Percentiles rank a stretch among this genome's conserved stretches.
These are phyloP conservation scores for Dioscorea alata DNA, from an alignment of 106 monocot species.

Conservation along the genomic window DNA sequence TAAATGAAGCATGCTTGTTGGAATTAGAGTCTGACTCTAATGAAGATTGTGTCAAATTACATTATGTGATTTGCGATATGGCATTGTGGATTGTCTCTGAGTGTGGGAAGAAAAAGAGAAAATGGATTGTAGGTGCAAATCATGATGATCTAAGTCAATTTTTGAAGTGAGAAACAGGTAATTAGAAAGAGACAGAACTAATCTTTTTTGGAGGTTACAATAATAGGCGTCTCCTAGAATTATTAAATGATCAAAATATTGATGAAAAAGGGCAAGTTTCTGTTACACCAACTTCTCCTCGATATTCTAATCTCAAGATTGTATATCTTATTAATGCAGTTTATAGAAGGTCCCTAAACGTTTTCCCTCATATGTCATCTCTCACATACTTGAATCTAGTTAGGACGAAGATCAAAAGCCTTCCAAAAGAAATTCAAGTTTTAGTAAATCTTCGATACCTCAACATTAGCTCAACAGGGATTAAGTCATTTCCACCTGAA, in stretches of 20 bases:
- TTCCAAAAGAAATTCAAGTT: no score
- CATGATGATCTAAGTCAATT: no score
- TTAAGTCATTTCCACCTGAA: conserved; percentile 8
- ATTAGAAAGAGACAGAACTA: no score
- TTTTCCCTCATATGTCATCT: background rate
- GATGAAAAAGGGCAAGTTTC: background rate
- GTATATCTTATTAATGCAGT: no score
- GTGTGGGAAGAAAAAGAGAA: conserved; percentile 1
- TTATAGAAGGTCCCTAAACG: no score
- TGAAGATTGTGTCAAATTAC: conserved; percentile 13
- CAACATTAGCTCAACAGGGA: no score
- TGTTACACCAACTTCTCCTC: background rate
- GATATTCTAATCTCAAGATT: background rate
- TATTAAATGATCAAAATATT: background rate
- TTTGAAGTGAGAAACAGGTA: no score
- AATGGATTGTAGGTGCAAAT: conserved; percentile 1
- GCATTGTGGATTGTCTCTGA: conserved; percentile 20
- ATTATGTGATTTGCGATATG: conserved; percentile 1
- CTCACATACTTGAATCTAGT: conserved; percentile 24
- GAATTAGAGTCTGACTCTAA: background rate
- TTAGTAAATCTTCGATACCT: no score
- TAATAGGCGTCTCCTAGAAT: no score
- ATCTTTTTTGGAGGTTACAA: no score
- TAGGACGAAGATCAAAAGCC: background rate
- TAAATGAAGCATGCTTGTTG: conserved; percentile 13